Conservation (phyloP, 106 monocot genomes). For the Dioscorea dumetorum region DNA sequence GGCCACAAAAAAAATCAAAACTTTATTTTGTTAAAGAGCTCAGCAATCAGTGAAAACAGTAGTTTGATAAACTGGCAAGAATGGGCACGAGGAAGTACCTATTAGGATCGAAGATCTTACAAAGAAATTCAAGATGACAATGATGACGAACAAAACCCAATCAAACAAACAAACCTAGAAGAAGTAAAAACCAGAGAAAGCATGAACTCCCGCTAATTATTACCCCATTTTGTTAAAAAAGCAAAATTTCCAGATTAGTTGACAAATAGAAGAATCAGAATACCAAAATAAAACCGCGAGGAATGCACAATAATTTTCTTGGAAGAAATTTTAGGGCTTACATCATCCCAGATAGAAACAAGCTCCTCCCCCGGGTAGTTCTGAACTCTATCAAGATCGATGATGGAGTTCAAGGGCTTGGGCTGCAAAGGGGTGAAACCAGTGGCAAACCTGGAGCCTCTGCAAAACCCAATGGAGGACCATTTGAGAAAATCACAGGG, state of each 20-base stretch:
- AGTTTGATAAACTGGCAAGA: background rate
- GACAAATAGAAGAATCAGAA: too few species aligned
- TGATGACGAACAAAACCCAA: too few species aligned
- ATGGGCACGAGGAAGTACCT: background rate
- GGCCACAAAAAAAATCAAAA: background rate
- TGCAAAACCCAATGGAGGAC: conserved; percentile 21
- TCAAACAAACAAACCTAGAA: background rate
- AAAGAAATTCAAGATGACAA: too few species aligned
- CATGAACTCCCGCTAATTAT: too few species aligned
- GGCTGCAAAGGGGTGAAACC: conserved; percentile 76
- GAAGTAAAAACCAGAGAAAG: too few species aligned
- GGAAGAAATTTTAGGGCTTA: conserved; percentile 12
- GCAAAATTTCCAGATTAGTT: too few species aligned
- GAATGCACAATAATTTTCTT: too few species aligned
- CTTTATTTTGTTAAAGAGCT: background rate
- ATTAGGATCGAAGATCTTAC: background rate
- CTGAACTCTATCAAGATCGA: conserved; percentile 60
- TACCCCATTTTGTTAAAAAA: too few species aligned
- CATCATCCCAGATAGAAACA: conserved; percentile 83
- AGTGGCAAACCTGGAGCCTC: conserved; percentile 64
- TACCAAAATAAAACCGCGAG: too few species aligned
- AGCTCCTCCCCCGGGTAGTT: conserved; percentile 52
- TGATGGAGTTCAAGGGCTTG: conserved; percentile 72
- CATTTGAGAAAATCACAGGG: conserved; percentile 19
- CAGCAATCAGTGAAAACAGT: background rate